Percentiles rank a stretch among this genome's conserved stretches.
phyloP scores from a whole-genome alignment of 2,329 filamentous ascomycete species.

The Alternaria panax region DNA sequence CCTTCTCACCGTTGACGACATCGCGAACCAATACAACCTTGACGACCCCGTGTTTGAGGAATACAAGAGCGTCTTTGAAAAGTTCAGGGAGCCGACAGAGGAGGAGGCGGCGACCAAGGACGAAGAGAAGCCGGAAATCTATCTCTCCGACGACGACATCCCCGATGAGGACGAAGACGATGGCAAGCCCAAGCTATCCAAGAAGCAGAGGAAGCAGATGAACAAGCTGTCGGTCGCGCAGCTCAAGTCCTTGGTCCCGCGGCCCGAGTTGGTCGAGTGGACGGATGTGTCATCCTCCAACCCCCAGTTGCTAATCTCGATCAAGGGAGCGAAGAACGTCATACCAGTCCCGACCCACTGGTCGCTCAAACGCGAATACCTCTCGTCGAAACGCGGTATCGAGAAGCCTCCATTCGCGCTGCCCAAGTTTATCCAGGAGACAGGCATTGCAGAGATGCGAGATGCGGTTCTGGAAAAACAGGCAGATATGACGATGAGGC shows the following conservation, averaged over 20 bases:
- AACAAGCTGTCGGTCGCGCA: slow-evolving; percentile 95
- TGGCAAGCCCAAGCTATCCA: slow-evolving; percentile 75
- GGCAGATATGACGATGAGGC: slow-evolving; percentile 87
- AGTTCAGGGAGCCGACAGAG: slow-evolving; percentile 67
- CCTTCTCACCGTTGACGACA: slow-evolving; percentile 34
- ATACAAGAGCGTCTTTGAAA: slow-evolving; percentile 82
- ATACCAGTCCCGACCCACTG: slow-evolving; percentile 94
- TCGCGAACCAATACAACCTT: slow-evolving; percentile 62
- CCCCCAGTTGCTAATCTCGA: slow-evolving; percentile 86
- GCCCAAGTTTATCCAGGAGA: slow-evolving; percentile 96
- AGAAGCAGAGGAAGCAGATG: slow-evolving; percentile 91
- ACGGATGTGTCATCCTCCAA: slow-evolving; percentile 92
- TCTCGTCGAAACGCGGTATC: slow-evolving; percentile 95
- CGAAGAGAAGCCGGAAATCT: slow-evolving; percentile 81
- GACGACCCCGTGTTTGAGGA: slow-evolving; percentile 82
- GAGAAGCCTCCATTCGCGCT: slow-evolving; percentile 93
- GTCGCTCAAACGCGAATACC: slow-evolving; percentile 95
- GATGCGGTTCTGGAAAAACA: slow-evolving; percentile 97
- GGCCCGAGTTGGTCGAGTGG: slow-evolving; percentile 97
- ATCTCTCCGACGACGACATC: slow-evolving; percentile 83
- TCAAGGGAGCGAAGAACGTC: slow-evolving; percentile 94
- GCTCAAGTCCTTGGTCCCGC: slow-evolving; percentile 87
- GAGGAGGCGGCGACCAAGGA: slow-evolving; percentile 63
- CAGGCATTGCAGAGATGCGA: slow-evolving; percentile 96
- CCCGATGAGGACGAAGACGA: slow-evolving; percentile 85